These are phyloP conservation scores for Dysphania ambrosioides DNA, from an alignment of 148 eudicot species.

Conservation along the genomic window DNA sequence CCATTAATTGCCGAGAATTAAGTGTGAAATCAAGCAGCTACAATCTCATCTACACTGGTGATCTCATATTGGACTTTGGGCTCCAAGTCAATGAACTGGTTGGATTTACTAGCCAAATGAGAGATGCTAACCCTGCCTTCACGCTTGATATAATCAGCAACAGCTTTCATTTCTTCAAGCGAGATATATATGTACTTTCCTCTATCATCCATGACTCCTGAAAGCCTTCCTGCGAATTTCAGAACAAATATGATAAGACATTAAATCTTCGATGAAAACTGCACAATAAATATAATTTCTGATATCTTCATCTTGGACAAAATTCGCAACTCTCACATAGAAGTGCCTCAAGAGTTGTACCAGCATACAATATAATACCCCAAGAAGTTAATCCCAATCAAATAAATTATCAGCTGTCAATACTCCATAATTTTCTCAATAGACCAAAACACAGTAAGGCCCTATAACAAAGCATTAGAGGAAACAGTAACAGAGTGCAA, in stretches of 20 bases:
- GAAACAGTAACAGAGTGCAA: too few species aligned
- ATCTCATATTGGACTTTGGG: constrained; percentile 61
- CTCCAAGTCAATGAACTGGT: constrained; percentile 94
- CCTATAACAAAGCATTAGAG: not conserved
- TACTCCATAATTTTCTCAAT: not conserved
- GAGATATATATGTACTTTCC: constrained; percentile 97
- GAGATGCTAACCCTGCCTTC: constrained; percentile 93
- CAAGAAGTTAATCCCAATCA: not conserved
- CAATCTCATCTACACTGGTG: constrained; percentile 47
- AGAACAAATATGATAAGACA: not conserved
- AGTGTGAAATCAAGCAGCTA: constrained; percentile 44
- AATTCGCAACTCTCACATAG: not conserved
- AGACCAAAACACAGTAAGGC: not conserved
- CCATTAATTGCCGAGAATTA: not conserved
- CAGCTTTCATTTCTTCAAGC: constrained; percentile 92
- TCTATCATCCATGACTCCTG: constrained; percentile 99
- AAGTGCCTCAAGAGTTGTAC: not conserved
- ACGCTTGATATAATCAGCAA: constrained; percentile 88
- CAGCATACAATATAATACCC: not conserved
- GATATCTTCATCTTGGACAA: not conserved
- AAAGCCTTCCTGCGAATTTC: constrained; percentile 60
- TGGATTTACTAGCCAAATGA: constrained; percentile 91
- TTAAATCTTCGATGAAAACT: not conserved
- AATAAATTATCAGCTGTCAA: not conserved
- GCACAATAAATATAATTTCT: not conserved